These are phyloP conservation scores for Cicer yamashitae DNA, from an alignment of 306 rosid genomes.

Conservation along the genomic window DNA sequence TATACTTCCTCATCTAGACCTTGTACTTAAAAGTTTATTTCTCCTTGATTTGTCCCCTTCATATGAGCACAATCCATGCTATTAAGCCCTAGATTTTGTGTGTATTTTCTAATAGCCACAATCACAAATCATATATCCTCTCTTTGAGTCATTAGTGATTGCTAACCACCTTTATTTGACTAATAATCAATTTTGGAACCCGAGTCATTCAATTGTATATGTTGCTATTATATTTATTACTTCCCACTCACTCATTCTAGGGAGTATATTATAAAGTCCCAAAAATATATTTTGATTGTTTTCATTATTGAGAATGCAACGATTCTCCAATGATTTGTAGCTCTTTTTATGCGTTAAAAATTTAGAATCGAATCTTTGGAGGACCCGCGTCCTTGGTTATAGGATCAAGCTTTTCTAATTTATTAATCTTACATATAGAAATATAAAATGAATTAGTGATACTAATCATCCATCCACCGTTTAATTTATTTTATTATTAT, in stretches of 20 bases:
- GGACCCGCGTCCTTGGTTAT: conserved; percentile 61
- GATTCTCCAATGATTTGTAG: conserved; percentile 69
- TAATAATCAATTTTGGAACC: conserved; percentile 48
- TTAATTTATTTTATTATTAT: conserved; percentile 22
- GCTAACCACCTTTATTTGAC: conserved; percentile 66
- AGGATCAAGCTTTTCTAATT: conserved; percentile 52
- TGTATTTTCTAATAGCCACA: conserved; percentile 45
- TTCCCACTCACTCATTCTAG: conserved; percentile 55
- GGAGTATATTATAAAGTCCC: conserved; percentile 24
- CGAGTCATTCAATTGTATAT: conserved; percentile 13
- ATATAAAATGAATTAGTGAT: conserved; percentile 49
- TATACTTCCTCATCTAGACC: conserved; percentile 36
- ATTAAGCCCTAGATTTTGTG: conserved; percentile 55
- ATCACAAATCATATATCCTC: conserved; percentile 44
- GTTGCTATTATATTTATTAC: conserved; percentile 11
- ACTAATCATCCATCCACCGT: conserved; percentile 57
- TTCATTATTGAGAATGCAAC: conserved; percentile 47
- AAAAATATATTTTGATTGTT: conserved; percentile 35
- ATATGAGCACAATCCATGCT: conserved; percentile 50
- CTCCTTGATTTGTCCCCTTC: conserved; percentile 56
- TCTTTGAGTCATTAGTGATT: conserved; percentile 51
- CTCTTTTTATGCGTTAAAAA: conserved; percentile 46
- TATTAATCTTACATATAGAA: conserved; percentile 36
- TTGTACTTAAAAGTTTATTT: conserved; percentile 48
- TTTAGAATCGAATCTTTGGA: conserved; percentile 51